Conservation (phyloP, 495 filamentous ascomycete species). For the Daldinia loculata region DNA sequence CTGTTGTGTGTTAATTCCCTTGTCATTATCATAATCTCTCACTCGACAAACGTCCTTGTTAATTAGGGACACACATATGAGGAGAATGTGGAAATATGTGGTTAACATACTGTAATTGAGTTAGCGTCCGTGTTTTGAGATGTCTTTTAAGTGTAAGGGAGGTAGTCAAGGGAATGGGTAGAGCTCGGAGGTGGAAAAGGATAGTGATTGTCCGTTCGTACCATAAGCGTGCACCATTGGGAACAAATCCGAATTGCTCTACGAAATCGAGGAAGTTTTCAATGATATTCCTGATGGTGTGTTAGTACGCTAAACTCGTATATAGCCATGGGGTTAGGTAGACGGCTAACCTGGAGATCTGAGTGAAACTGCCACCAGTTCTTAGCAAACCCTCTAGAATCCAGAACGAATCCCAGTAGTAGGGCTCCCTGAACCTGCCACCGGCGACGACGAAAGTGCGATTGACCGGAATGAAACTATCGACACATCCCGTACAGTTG, state of each 20-base stretch:
- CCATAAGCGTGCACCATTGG: constrained; percentile 58
- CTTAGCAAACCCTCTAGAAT: constrained; percentile 60
- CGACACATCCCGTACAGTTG: constrained; percentile 55
- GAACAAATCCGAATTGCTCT: constrained; percentile 60
- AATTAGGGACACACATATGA: neutral
- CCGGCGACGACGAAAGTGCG: constrained; percentile 62
- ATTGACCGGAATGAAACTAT: constrained; percentile 62
- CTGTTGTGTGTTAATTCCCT: constrained; percentile 14
- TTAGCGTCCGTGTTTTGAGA: constrained; percentile 9
- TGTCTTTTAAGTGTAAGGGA: neutral
- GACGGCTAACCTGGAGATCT: constrained; percentile 51
- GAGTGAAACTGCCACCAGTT: constrained; percentile 57
- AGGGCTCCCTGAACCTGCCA: constrained; percentile 60
- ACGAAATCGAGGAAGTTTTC: constrained; percentile 62
- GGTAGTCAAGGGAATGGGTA: neutral
- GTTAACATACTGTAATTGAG: constrained; percentile 20
- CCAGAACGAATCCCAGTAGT: constrained; percentile 65
- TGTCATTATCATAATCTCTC: neutral
- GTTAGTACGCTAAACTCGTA: constrained; percentile 4
- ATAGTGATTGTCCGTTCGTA: constrained; percentile 6
- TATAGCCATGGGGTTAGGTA: neutral
- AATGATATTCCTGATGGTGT: constrained; percentile 53
- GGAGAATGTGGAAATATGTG: neutral
- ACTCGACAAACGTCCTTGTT: neutral
- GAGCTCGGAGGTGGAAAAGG: neutral